Conservation (phyloP, 371 early-diverging fungal genomes). For the Rhizomucor pusillus region DNA sequence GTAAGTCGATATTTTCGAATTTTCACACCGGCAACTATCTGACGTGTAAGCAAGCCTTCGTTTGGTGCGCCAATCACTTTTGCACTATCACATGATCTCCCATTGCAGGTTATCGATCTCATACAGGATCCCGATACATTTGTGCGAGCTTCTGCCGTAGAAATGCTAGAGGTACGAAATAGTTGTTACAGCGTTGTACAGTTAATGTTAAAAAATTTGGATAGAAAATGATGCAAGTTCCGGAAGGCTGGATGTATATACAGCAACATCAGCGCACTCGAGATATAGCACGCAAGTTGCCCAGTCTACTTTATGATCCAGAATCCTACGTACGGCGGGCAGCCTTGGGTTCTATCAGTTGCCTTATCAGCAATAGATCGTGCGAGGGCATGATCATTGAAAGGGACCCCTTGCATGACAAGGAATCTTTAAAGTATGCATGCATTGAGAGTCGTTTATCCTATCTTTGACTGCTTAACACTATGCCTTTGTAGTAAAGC, state of each 20-base stretch:
- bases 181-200: neutral
- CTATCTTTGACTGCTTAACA: neutral
- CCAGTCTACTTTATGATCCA: slow-evolving; percentile 49
- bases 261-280: slow-evolving; percentile 29
- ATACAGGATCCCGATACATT: neutral
- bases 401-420: slow-evolving; percentile 4
- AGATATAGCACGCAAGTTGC: slow-evolving; percentile 29
- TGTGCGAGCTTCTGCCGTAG: neutral
- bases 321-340: slow-evolving; percentile 64
- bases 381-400: slow-evolving; percentile 36
- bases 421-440: slow-evolving; percentile 30
- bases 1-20: neutral
- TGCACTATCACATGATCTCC: neutral
- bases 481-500: slow-evolving; percentile 22
- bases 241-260: slow-evolving; percentile 37
- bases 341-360: slow-evolving; percentile 53
- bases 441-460: neutral
- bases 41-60: neutral
- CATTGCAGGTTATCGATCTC: neutral
- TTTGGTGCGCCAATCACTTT: neutral
- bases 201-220: neutral
- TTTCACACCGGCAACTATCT: too few relatives aligned
- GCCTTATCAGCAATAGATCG: slow-evolving; percentile 47
- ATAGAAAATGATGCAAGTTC: slow-evolving; percentile 30
- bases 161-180: slow-evolving; percentile 1